Evolutionary conservation across 805 yeast species (phyloP), one percentile per base, ranked within the genome.

Genomic region (Starmerella floricola): DNA sequence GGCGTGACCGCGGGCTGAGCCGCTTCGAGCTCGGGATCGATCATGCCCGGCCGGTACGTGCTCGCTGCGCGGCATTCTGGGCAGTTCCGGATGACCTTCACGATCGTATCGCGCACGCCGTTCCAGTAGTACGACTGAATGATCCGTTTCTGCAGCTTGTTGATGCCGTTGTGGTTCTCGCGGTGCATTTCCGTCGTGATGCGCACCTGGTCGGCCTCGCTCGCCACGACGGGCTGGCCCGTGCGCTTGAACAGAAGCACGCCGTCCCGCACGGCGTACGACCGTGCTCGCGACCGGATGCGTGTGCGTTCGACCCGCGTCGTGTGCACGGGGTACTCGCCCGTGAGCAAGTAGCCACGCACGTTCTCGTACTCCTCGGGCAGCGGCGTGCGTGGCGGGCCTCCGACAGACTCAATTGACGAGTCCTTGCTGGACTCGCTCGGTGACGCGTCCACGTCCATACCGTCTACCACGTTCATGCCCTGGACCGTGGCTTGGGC

Each of bases 81-180:
- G 59, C 97, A 91, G 46, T 76, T 73, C 41, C 78, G 68, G 40
- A 87, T 77, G 1, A 84, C 88, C 24, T 76, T 74, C 1, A 81
- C 77, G 1, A 83, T 95, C 0, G 95, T 84, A 43, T 76, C 85
- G 61, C 91, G 87, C 49, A 88, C 81, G 39, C 94, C 73, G 1
- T 85, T 74, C 96, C 97, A 88, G 59, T 85, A 94, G 53, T 81
- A 88, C 51, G 73, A 72, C 48, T 81, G 91, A 1, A 87, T 73
- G 15, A 91, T 73, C 15, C 72, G 63, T 0, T 88, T 65, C 0
- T 95, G 86, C 2, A 94, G 78, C 55, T 79, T 83, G 62, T 88
- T 88, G 48, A 88, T 85, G 10, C 97, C 97, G 11, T 78, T 78
- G 57, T 88, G 98, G 17, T 69, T 60, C 48, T 69, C 57, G 15